phyloP scores from a whole-genome alignment of 805 yeast genomes.

The Teunomyces barrocoloradensis region DNA sequence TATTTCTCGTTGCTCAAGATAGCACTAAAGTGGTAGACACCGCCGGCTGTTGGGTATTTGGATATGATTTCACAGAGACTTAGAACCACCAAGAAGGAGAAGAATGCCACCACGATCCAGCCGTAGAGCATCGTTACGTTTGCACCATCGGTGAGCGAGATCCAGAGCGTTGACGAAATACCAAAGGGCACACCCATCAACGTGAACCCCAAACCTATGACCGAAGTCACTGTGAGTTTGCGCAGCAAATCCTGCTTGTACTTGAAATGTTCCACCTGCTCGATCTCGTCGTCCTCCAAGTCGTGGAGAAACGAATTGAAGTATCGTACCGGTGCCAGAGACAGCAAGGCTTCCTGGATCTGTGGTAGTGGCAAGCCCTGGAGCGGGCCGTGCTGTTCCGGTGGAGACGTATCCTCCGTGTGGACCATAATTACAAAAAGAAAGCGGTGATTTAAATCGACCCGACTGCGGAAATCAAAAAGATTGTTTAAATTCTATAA shows the following conservation, averaged over 20 bases:
- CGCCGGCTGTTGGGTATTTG: conserved; percentile 74
- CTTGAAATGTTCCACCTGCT: conserved; percentile 66
- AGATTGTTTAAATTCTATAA: neutral
- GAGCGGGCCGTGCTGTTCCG: neutral
- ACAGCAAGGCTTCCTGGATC: neutral
- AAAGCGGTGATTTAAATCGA: neutral
- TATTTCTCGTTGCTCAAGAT: conserved; percentile 59
- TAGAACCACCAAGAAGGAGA: conserved; percentile 61
- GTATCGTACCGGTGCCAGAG: conserved; percentile 6
- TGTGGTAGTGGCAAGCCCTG: conserved; percentile 2
- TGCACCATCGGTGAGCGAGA: conserved; percentile 73
- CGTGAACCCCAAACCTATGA: conserved; percentile 76
- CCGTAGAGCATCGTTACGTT: conserved; percentile 76
- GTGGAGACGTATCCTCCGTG: neutral
- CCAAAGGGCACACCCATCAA: conserved; percentile 83
- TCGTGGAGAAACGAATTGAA: conserved; percentile 8
- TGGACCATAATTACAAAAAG: neutral
- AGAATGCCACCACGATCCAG: conserved; percentile 62
- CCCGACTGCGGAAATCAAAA: neutral
- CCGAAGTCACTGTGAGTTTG: conserved; percentile 64
- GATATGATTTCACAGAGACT: conserved; percentile 77
- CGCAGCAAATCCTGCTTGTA: conserved; percentile 71
- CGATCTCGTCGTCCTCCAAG: conserved; percentile 45
- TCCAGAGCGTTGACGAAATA: conserved; percentile 68
- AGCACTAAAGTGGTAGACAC: conserved; percentile 75